Conservation (phyloP, 768 basidiomycete species). For the Hebeloma cylindrosporum region DNA sequence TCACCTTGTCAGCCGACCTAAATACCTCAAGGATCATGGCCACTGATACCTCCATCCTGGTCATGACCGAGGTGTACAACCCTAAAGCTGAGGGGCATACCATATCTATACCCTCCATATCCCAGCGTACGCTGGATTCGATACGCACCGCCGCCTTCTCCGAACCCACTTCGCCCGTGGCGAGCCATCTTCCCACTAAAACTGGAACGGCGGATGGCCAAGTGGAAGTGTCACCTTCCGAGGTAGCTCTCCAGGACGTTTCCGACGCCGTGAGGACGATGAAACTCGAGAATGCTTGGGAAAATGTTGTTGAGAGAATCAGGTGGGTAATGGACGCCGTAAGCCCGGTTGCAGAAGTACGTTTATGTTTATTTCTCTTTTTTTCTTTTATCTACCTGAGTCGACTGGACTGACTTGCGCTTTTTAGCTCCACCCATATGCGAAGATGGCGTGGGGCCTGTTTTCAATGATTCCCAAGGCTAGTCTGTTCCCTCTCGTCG, state of each 20-base stretch:
- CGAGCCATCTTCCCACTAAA: neutral
- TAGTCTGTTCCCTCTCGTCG: neutral
- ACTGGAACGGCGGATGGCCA: neutral
- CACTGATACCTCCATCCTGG: too few species aligned
- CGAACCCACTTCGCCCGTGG: neutral
- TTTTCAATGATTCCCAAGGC: constrained; percentile 4
- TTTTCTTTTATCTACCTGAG: neutral
- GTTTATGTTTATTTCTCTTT: neutral
- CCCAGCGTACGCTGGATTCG: too few species aligned
- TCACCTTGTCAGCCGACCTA: too few species aligned
- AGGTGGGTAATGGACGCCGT: neutral
- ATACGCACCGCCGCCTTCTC: too few species aligned
- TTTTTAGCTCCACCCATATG: constrained; percentile 1
- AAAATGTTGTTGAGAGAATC: neutral
- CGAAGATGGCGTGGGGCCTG: constrained; percentile 1
- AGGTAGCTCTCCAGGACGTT: neutral
- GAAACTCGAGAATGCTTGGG: neutral
- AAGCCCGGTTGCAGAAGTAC: neutral
- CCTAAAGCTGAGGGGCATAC: too few species aligned
- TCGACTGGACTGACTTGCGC: neutral
- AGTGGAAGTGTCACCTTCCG: neutral
- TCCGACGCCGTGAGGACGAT: neutral
- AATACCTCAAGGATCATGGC: too few species aligned
- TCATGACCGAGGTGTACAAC: too few species aligned
- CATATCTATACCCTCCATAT: too few species aligned